A percentile compares a stretch with the other conserved stretches of the same genome.
phyloP scores from a whole-genome alignment of 2,329 filamentous ascomycete genomes.

The Fusarium odoratissimum region DNA sequence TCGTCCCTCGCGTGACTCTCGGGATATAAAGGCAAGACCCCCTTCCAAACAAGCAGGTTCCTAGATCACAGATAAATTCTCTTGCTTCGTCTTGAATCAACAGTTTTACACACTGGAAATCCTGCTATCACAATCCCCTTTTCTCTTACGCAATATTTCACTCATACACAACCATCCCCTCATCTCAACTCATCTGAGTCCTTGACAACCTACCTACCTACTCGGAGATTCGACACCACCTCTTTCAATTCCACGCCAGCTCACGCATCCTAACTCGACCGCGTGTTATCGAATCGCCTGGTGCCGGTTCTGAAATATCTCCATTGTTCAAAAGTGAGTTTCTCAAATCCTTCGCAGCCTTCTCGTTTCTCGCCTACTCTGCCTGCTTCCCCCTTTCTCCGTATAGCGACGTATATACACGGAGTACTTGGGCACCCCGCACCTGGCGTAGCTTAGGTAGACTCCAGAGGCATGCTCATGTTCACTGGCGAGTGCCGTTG shows the following conservation, averaged over 20 bases:
- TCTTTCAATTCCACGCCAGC: not conserved
- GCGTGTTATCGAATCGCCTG: not conserved
- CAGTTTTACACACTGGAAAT: not conserved
- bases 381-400: conserved; percentile 4
- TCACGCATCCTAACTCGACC: conserved; percentile 11
- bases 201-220: not conserved
- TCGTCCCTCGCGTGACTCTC: conserved; percentile 43
- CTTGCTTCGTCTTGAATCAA: conserved; percentile 6
- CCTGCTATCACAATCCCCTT: not conserved
- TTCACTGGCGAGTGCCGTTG: conserved; percentile 27
- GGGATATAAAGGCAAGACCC: conserved; percentile 42
- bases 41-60: conserved; percentile 16
- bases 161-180: not conserved
- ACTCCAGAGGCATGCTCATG: conserved; percentile 9
- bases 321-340: conserved; percentile 32
- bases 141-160: not conserved
- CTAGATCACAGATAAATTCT: conserved; percentile 1
- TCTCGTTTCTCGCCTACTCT: not conserved
- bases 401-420: conserved; percentile 30
- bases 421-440: conserved; percentile 40
- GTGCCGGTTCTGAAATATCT: conserved; percentile 7
- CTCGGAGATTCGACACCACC: not conserved
- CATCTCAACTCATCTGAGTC: not conserved
- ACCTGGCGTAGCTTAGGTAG: conserved; percentile 9
- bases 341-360: conserved; percentile 1